phyloP scores from a whole-genome alignment of 208 protist species.

The Spongospora subterranea region DNA sequence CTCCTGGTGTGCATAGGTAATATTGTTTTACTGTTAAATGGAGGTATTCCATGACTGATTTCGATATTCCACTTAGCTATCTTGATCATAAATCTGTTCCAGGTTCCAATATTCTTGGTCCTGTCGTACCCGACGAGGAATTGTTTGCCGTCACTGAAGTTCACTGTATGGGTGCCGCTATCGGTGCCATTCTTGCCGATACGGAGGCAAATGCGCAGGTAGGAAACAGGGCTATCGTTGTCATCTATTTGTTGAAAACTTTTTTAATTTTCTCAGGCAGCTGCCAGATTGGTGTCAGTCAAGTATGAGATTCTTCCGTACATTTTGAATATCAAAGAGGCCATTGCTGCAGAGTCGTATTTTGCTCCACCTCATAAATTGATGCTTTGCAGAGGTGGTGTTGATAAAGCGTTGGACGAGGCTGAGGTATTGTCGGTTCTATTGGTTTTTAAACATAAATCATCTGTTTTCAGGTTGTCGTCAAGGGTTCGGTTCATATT shows the following conservation, averaged over 20 bases:
- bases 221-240: too few species aligned
- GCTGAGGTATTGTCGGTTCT: background rate
- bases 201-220: constrained; percentile 60
- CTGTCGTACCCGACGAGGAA: constrained; percentile 78
- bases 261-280: background rate
- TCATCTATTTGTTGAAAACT: background rate
- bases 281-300: constrained; percentile 71
- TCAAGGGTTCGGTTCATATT: constrained; percentile 74
- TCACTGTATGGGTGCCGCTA: constrained; percentile 70
- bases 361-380: constrained; percentile 21
- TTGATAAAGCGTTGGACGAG: constrained; percentile 69
- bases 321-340: constrained; percentile 74
- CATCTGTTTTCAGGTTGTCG: constrained; percentile 63
- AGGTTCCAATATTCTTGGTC: constrained; percentile 67
- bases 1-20: constrained; percentile 64
- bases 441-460: background rate
- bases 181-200: constrained; percentile 80
- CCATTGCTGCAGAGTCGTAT: constrained; percentile 65
- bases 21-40: background rate
- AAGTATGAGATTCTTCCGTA: constrained; percentile 73
- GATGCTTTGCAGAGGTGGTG: constrained; percentile 74
- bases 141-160: constrained; percentile 73
- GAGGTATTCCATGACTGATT: background rate
- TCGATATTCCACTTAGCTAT: too few species aligned
- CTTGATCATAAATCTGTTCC: constrained; percentile 59